Evolutionary conservation across 2,329 filamentous ascomycete species (phyloP).

Genomic region (Hansfordia pulvinata): DNA sequence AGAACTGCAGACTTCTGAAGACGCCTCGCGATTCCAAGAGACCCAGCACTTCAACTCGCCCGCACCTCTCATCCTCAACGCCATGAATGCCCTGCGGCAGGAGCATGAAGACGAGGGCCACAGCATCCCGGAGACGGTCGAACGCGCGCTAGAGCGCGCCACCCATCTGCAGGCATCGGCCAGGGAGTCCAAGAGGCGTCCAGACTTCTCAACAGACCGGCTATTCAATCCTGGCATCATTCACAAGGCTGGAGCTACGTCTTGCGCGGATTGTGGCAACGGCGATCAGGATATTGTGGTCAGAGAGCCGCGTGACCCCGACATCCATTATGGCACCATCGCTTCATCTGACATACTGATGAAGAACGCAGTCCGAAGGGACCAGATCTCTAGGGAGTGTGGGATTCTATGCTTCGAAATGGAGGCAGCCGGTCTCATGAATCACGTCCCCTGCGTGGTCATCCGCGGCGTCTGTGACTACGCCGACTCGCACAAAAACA

Average conservation of each 20-base stretch:
- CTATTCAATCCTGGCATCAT: no score
- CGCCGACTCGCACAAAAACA: conserved; percentile 12
- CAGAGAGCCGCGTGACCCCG: conserved; percentile 7
- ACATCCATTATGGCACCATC: conserved; percentile 20
- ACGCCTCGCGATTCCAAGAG: conserved; percentile 6
- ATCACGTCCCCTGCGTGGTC: conserved; percentile 14
- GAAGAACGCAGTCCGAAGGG: conserved; percentile 11
- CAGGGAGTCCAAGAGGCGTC: conserved; percentile 11
- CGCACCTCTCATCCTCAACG: background rate
- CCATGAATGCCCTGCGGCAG: conserved; percentile 12
- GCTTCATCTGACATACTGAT: conserved; percentile 17
- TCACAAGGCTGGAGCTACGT: conserved; percentile 3
- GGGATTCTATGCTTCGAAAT: conserved; percentile 18
- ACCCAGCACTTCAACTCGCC: conserved; percentile 4
- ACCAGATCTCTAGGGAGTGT: conserved; percentile 9
- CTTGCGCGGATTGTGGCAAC: conserved; percentile 7
- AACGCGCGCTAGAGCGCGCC: conserved; percentile 8
- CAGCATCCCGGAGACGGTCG: conserved; percentile 15
- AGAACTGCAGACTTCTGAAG: conserved; percentile 7
- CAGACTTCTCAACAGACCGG: conserved; percentile 10
- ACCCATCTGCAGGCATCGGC: conserved; percentile 13
- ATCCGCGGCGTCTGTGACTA: conserved; percentile 19
- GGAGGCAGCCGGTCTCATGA: conserved; percentile 16
- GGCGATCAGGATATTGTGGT: conserved; percentile 7
- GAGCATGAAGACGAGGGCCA: conserved; percentile 7